Conservation (phyloP, 768 basidiomycete genomes). For the Pleurotus citrinopileatus region DNA sequence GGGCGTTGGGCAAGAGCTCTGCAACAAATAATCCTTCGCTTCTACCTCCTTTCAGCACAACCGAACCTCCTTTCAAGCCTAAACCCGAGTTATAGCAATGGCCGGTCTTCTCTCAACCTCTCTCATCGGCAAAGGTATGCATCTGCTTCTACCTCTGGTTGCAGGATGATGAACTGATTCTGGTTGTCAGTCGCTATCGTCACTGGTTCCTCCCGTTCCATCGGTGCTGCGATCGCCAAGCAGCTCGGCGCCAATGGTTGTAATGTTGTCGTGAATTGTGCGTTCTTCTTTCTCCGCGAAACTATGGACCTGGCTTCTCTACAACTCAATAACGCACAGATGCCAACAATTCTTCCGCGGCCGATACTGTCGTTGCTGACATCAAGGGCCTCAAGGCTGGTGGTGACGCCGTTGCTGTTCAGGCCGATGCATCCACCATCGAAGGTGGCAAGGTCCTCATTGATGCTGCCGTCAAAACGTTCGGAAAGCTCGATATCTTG, state of each 20-base stretch:
- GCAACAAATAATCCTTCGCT: background rate
- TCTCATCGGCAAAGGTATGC: constrained; percentile 5
- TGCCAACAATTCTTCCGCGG: constrained; percentile 35
- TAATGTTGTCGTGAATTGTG: constrained; percentile 49
- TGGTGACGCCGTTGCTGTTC: constrained; percentile 42
- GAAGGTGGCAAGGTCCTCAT: constrained; percentile 45
- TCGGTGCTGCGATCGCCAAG: constrained; percentile 54
- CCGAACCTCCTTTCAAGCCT: background rate
- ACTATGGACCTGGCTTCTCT: background rate
- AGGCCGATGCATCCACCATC: constrained; percentile 49
- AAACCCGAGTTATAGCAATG: background rate
- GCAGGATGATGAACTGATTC: background rate
- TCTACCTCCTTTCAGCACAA: background rate
- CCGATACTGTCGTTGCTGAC: constrained; percentile 41
- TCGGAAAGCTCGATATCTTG: constrained; percentile 55
- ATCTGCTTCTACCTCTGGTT: too few species aligned
- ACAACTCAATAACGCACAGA: constrained; percentile 22
- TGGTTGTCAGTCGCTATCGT: background rate
- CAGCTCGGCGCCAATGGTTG: constrained; percentile 56
- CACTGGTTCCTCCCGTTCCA: constrained; percentile 61
- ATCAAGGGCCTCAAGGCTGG: constrained; percentile 42
- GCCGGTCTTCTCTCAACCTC: constrained; percentile 5
- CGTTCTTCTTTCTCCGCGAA: background rate
- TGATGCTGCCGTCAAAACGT: constrained; percentile 43
- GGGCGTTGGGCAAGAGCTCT: background rate